Conservation (phyloP, 2,329 filamentous ascomycete genomes). For the Claviceps monticola region DNA sequence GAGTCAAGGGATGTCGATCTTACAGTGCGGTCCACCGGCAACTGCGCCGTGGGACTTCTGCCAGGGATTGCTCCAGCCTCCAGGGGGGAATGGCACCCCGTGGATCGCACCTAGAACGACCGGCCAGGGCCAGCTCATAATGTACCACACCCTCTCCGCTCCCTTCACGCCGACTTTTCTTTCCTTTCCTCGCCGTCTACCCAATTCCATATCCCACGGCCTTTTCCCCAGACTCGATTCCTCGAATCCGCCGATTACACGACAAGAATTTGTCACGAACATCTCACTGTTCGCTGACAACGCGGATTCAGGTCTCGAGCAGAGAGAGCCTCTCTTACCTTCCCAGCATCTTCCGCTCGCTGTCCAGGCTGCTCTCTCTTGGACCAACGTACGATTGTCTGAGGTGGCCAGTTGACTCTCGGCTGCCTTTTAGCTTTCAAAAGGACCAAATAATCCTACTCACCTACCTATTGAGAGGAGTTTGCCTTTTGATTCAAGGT, state of each 20-base stretch:
- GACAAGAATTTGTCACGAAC: slow-evolving; percentile 21
- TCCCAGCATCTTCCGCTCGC: slow-evolving; percentile 14
- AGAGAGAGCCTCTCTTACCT: slow-evolving; percentile 14
- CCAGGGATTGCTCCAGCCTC: too few species aligned
- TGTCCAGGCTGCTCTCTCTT: slow-evolving; percentile 13
- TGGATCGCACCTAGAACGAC: too few species aligned
- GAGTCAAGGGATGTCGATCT: too few species aligned
- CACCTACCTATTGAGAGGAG: not conserved
- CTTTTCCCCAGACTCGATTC: slow-evolving; percentile 15
- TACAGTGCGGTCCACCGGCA: too few species aligned
- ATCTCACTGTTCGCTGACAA: slow-evolving; percentile 12
- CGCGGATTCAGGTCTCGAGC: slow-evolving; percentile 16
- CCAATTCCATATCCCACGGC: slow-evolving; percentile 9
- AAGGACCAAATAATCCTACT: slow-evolving; percentile 5
- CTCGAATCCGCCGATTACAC: slow-evolving; percentile 23
- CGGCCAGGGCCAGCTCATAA: too few species aligned
- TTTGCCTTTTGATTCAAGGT: not conserved
- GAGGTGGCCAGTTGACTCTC: slow-evolving; percentile 7
- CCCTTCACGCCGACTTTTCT: not conserved
- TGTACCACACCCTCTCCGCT: not conserved
- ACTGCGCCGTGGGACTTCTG: too few species aligned
- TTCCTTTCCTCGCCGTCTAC: slow-evolving; percentile 1
- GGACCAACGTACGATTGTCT: not conserved
- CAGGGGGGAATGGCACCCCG: too few species aligned
- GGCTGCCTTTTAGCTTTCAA: slow-evolving; percentile 5